These are phyloP conservation scores for Cladobotryum protrusum DNA, from an alignment of 2,329 filamentous ascomycete species.

Conservation along the genomic window DNA sequence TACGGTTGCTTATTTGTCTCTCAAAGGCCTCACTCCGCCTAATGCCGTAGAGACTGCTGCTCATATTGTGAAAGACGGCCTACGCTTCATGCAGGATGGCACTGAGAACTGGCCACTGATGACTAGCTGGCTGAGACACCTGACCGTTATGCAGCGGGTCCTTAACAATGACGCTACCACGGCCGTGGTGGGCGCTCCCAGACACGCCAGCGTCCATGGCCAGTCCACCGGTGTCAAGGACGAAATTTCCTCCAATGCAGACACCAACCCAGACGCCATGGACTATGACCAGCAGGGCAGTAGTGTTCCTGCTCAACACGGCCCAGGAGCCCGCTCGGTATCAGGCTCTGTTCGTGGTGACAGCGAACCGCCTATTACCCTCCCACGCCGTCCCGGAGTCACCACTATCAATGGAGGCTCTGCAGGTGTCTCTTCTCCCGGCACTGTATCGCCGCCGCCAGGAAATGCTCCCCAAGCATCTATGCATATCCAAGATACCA, in stretches of 20 bases:
- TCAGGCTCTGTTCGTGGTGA: constrained; percentile 40
- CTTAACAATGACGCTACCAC: constrained; percentile 46
- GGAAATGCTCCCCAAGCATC: constrained; percentile 17
- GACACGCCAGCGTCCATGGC: constrained; percentile 29
- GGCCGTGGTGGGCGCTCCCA: constrained; percentile 23
- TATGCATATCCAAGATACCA: constrained; percentile 26
- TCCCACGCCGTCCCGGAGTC: constrained; percentile 27
- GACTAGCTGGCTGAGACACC: constrained; percentile 52
- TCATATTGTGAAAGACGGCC: constrained; percentile 51
- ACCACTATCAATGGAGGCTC: constrained; percentile 51
- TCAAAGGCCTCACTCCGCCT: constrained; percentile 52
- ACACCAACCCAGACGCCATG: constrained; percentile 50
- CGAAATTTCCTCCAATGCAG: constrained; percentile 48
- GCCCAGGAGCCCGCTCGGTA: constrained; percentile 28
- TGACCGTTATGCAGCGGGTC: constrained; percentile 57
- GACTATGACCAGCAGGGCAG: constrained; percentile 46
- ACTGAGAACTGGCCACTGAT: constrained; percentile 56
- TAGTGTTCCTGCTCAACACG: constrained; percentile 21
- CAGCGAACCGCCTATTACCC: constrained; percentile 45
- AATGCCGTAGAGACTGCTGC: constrained; percentile 52
- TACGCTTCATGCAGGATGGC: constrained; percentile 53
- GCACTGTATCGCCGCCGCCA: constrained; percentile 39
- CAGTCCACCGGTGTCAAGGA: constrained; percentile 41
- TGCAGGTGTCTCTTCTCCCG: constrained; percentile 41
- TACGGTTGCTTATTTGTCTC: constrained; percentile 55